Conservation (phyloP, 257 asterid genomes). For the Mentha longifolia region DNA sequence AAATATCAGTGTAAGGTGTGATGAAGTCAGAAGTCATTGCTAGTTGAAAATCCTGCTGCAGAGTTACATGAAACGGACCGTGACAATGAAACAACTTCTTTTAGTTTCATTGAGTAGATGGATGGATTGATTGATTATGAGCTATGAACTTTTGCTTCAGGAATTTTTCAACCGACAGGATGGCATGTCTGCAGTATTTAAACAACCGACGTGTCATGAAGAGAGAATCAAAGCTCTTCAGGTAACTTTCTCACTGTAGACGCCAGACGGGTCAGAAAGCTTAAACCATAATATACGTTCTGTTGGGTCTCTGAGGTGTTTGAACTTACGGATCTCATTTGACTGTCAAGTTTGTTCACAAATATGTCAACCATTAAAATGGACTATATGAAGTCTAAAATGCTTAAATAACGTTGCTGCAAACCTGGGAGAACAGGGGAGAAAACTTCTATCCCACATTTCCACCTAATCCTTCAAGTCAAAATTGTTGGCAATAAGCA, state of each 20-base stretch:
- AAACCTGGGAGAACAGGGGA: neutral
- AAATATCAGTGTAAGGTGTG: neutral
- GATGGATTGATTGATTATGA: conserved; percentile 6
- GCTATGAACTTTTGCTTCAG: conserved; percentile 37
- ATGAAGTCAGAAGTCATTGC: neutral
- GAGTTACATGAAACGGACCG: neutral
- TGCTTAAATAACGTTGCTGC: no score
- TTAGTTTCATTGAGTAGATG: conserved; percentile 14
- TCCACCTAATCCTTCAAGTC: conserved; percentile 6
- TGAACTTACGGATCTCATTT: conserved; percentile 10
- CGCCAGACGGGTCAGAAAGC: conserved; percentile 20
- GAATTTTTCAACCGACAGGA: conserved; percentile 55
- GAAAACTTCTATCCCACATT: neutral
- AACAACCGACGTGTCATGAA: conserved; percentile 63
- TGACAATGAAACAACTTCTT: conserved; percentile 7
- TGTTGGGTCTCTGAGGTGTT: neutral
- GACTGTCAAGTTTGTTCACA: conserved; percentile 1
- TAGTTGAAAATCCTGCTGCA: conserved; percentile 19
- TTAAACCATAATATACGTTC: neutral
- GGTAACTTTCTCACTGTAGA: conserved; percentile 48
- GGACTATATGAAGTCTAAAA: no score
- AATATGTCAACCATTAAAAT: neutral
- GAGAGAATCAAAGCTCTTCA: conserved; percentile 68
- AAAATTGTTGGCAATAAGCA: neutral
- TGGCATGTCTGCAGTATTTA: conserved; percentile 66